Percentiles rank a stretch among this genome's conserved stretches.
Evolutionary conservation across 2,329 filamentous ascomycete genomes (phyloP).

Genomic region (Microsporum ferrugineum): DNA sequence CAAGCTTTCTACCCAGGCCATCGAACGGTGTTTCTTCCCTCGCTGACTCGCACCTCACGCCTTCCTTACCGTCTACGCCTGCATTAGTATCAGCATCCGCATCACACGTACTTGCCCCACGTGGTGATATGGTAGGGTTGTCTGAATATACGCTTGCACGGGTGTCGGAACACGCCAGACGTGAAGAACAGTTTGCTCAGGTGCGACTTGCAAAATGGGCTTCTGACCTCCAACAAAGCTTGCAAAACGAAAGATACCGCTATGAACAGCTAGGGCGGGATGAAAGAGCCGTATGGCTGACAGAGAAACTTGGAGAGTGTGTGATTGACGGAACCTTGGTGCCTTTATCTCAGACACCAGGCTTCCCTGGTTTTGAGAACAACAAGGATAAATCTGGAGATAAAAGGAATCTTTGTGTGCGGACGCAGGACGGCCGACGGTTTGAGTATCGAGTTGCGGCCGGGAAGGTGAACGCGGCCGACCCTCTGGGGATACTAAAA

Average conservation of each 20-base stretch:
- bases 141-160: constrained; percentile 50
- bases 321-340: constrained; percentile 54
- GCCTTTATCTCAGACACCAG: constrained; percentile 35
- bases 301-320: constrained; percentile 54
- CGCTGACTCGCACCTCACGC: constrained; percentile 20
- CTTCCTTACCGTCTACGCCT: constrained; percentile 13
- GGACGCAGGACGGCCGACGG: constrained; percentile 18
- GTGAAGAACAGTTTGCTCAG: constrained; percentile 51
- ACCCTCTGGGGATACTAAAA: constrained; percentile 67
- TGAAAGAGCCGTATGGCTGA: constrained; percentile 59
- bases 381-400: constrained; percentile 9
- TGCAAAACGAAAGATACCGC: constrained; percentile 59
- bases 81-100: constrained; percentile 18
- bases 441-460: constrained; percentile 24
- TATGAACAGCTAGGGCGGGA: constrained; percentile 53
- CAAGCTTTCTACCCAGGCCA: constrained; percentile 6
- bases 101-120: constrained; percentile 21
- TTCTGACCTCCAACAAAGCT: constrained; percentile 62
- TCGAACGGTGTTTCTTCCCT: constrained; percentile 23
- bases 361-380: constrained; percentile 21
- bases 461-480: constrained; percentile 44
- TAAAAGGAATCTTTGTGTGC: constrained; percentile 18
- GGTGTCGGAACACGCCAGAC: constrained; percentile 48
- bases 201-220: constrained; percentile 75
- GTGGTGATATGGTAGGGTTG: constrained; percentile 18